Percentiles rank a stretch among this genome's conserved stretches.
Conservation (phyloP, 140 eudicot species). For the Flaveria floridana region DNA sequence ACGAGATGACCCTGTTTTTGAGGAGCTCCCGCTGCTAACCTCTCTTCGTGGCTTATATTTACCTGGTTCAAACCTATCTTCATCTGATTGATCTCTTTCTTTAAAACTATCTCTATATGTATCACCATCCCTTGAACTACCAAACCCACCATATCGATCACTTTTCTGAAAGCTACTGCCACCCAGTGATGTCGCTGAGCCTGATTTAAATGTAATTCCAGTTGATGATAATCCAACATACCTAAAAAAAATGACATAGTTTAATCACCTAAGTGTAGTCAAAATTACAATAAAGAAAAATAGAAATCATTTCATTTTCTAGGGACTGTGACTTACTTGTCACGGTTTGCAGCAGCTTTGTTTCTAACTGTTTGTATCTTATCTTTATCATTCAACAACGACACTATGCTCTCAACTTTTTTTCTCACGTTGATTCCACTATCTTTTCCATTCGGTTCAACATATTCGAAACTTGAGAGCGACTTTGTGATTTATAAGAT, state of each 20-base stretch:
- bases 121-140: conserved; percentile 63
- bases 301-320: conserved; percentile 8
- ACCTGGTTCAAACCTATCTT: conserved; percentile 64
- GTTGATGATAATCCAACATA: conserved; percentile 91
- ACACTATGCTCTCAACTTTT: conserved; percentile 84
- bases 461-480: conserved; percentile 84
- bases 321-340: conserved; percentile 56
- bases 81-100: conserved; percentile 59
- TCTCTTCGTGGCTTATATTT: conserved; percentile 50
- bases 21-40: conserved; percentile 37
- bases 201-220: conserved; percentile 80
- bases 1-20: conserved; percentile 53
- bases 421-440: conserved; percentile 91
- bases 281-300: conserved; percentile 7
- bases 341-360: conserved; percentile 93
- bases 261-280: conserved; percentile 18
- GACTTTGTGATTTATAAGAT: conserved; percentile 47
- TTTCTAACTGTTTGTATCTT: conserved; percentile 87
- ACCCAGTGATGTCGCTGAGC: conserved; percentile 65
- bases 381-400: conserved; percentile 79
- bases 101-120: conserved; percentile 59
- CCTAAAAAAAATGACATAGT: conserved; percentile 42
- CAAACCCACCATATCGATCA: conserved; percentile 83
- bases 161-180: conserved; percentile 53
- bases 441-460: conserved; percentile 96